These are phyloP conservation scores for Penicillium waksmanii DNA, from an alignment of 495 filamentous ascomycete species.

Conservation along the genomic window DNA sequence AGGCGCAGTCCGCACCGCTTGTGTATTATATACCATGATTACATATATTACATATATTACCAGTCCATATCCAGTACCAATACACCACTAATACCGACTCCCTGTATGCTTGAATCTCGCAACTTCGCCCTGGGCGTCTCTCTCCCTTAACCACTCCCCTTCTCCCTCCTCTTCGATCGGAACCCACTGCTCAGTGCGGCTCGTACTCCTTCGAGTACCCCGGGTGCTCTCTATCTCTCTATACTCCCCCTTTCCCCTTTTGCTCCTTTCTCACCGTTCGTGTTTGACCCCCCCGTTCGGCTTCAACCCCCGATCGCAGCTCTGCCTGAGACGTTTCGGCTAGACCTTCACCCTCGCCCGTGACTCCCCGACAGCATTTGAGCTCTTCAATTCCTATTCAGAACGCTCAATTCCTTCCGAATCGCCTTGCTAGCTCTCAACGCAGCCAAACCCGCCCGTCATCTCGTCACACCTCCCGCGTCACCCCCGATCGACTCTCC, in stretches of 20 bases:
- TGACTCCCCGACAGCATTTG: conserved; percentile 18
- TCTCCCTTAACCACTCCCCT: conserved; percentile 19
- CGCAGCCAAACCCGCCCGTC: neutral
- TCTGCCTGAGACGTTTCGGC: conserved; percentile 13
- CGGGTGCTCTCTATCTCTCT: conserved; percentile 19
- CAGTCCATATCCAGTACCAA: conserved; percentile 5
- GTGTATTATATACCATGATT: neutral
- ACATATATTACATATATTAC: no score
- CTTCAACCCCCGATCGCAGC: conserved; percentile 17
- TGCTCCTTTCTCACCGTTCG: conserved; percentile 17
- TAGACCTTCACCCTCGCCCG: neutral
- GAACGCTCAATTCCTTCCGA: conserved; percentile 14
- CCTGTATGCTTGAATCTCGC: neutral
- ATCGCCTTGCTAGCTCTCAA: conserved; percentile 1
- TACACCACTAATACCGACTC: conserved; percentile 28
- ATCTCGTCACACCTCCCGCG: conserved; percentile 6
- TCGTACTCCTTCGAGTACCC: conserved; percentile 23
- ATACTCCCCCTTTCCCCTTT: conserved; percentile 14
- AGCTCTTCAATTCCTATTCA: conserved; percentile 16
- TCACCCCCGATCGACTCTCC: conserved; percentile 1
- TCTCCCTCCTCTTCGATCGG: conserved; percentile 8
- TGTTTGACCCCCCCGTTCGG: conserved; percentile 7
- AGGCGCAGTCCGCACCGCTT: no score
- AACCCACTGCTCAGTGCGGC: conserved; percentile 17
- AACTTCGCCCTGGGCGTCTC: neutral